Conservation (phyloP, 352 stramenopile genomes). For the Aphanomyces cochlioides region DNA sequence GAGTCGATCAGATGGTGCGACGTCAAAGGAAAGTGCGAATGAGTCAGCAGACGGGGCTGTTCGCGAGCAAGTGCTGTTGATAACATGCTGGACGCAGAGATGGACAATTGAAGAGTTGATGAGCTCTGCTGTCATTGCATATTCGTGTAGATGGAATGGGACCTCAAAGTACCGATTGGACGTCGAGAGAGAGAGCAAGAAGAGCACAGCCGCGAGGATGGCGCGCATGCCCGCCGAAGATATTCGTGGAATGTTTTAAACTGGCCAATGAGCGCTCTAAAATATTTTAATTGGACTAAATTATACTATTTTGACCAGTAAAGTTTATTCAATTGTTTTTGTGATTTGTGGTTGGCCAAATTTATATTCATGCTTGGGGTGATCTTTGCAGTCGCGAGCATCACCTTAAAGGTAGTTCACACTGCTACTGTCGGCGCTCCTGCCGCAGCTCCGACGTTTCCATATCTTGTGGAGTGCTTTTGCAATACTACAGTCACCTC, state of each 20-base stretch:
- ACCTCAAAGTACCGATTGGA: slow-evolving; percentile 29
- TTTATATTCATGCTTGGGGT: neutral
- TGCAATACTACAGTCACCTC: slow-evolving; percentile 65
- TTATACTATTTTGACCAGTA: neutral
- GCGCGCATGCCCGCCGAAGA: neutral
- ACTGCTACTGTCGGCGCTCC: neutral
- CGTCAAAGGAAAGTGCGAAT: neutral
- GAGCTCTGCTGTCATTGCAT: slow-evolving; percentile 10
- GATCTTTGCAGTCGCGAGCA: too few species aligned
- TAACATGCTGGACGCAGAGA: slow-evolving; percentile 13
- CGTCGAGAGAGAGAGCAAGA: neutral
- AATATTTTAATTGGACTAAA: neutral
- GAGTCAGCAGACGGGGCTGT: neutral
- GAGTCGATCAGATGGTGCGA: slow-evolving; percentile 17
- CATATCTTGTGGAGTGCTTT: slow-evolving; percentile 67
- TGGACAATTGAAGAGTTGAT: slow-evolving; percentile 1
- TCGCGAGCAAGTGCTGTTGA: neutral
- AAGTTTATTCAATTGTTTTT: neutral
- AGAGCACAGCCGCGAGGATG: neutral
- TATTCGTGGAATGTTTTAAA: slow-evolving; percentile 4
- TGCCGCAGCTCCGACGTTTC: slow-evolving; percentile 36
- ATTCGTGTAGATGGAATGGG: neutral
- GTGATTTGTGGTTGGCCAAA: neutral
- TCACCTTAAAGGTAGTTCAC: too few species aligned
- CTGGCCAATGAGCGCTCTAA: neutral